Evolutionary conservation across 768 basidiomycete genomes (phyloP), one percentile per base, ranked within the genome.

Genomic region (Russula brevipes): DNA sequence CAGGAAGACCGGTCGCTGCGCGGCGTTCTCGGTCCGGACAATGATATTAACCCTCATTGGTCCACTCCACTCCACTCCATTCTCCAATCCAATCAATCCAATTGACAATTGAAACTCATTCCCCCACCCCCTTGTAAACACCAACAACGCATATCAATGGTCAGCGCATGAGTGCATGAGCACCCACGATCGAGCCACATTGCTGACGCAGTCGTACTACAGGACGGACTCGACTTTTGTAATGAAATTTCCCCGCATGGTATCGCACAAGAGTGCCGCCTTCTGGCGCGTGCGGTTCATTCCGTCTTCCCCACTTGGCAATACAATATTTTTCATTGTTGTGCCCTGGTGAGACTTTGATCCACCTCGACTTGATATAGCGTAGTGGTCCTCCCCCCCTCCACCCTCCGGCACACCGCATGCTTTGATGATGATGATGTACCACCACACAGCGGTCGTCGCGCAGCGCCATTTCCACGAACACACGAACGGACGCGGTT

Each of bases 11-110:
- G 0, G 52, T 31, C 5, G 46, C 12, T 10, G 33, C 39, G 30
- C 51, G 53, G 46, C 58, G 6, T 12, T 17, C 38, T 31, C 63
- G 57, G 53, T 24, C 58, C 39, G 52, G 63, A 33, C 33, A 49
- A 3, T 64, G 31, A 54, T 12, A 10, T 19, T 33, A 33, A 45
- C 42, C 12, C 5, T 19, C 4, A n/a, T 8, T 5, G 16, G 5
- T 30, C 49, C 30, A 14, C 12, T 19, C 36, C 36, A 39, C 19
- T n/a, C 16, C 11, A 10, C 24, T 24, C 24, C 41, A 11, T 11
- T 4, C 41, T 16, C 41, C 41, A 1, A 42, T 42, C 41, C 24
- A 24, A 24, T 24, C 24, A 24, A 24, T 24, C 24, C 24, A 24
- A 24, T 24, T 24, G 24, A 24, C 24, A 24, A 24, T 24, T 24